Evolutionary conservation across 768 basidiomycete genomes (phyloP).

Genomic region (Bullera alba): DNA sequence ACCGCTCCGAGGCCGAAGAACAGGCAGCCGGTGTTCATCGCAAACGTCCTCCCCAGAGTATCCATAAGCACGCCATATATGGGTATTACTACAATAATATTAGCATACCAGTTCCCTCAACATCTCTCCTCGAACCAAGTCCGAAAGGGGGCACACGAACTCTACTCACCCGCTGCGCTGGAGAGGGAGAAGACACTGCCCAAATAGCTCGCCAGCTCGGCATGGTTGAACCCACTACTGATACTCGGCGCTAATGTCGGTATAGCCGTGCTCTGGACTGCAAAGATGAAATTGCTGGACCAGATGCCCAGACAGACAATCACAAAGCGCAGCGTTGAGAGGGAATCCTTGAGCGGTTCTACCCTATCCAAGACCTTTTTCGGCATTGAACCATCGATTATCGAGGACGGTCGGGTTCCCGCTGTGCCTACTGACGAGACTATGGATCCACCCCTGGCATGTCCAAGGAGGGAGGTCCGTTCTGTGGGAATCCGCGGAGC

Average conservation of each 20-base stretch:
- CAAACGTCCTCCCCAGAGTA: constrained; percentile 36
- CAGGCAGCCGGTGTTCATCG: constrained; percentile 36
- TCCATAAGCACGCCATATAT: constrained; percentile 44
- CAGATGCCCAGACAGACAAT: constrained; percentile 25
- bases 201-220: constrained; percentile 40
- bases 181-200: constrained; percentile 38
- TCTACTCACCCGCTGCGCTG: constrained; percentile 32
- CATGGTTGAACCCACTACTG: constrained; percentile 34
- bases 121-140: not conserved
- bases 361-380: constrained; percentile 7
- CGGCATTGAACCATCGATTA: not conserved
- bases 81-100: constrained; percentile 30
- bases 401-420: not conserved
- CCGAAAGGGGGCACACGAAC: not conserved
- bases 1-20: constrained; percentile 37
- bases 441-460: not conserved
- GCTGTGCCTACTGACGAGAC: no score
- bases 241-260: constrained; percentile 40
- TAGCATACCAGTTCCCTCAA: not conserved
- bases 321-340: constrained; percentile 21
- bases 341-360: constrained; percentile 24
- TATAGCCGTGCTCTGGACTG: constrained; percentile 40
- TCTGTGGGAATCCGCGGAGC: not conserved
- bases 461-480: not conserved
- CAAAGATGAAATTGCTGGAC: constrained; percentile 43